These are phyloP conservation scores for Aspergillus viridinutans DNA, from an alignment of 2,329 filamentous ascomycete species.

Conservation along the genomic window DNA sequence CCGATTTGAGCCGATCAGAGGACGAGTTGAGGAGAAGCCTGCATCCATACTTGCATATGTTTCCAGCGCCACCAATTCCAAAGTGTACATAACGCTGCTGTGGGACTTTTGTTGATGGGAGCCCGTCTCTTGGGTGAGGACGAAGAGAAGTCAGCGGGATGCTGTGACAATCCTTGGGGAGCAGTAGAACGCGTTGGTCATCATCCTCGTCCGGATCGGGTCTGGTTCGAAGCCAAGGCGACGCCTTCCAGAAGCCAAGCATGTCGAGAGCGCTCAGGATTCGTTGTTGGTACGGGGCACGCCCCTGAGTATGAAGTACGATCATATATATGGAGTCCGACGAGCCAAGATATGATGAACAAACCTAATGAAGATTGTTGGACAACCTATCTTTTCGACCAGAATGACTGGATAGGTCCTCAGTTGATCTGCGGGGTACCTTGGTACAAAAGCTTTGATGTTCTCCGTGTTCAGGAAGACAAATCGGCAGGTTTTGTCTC, in stretches of 20 bases:
- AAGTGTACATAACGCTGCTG: constrained; percentile 5
- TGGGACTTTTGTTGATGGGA: neutral
- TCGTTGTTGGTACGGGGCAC: neutral
- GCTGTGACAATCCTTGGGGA: neutral
- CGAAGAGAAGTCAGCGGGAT: neutral
- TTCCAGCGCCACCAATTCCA: constrained; percentile 7
- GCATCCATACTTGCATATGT: constrained; percentile 7
- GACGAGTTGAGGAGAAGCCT: neutral
- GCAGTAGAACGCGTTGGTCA: constrained; percentile 5
- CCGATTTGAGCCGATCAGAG: neutral
- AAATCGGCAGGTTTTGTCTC: neutral
- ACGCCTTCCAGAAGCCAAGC: constrained; percentile 6
- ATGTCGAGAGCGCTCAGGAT: neutral
- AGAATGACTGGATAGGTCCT: neutral
- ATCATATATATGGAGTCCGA: neutral
- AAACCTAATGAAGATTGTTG: neutral
- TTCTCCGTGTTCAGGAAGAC: neutral
- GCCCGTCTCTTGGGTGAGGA: neutral
- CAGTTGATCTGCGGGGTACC: neutral
- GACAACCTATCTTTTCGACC: neutral
- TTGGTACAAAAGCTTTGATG: neutral
- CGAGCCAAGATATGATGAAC: neutral
- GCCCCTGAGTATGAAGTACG: neutral
- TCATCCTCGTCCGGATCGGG: neutral
- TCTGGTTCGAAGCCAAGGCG: constrained; percentile 4